These are phyloP conservation scores for Cryphonectria naterciae DNA, from an alignment of 2,329 filamentous ascomycete genomes.

Conservation along the genomic window DNA sequence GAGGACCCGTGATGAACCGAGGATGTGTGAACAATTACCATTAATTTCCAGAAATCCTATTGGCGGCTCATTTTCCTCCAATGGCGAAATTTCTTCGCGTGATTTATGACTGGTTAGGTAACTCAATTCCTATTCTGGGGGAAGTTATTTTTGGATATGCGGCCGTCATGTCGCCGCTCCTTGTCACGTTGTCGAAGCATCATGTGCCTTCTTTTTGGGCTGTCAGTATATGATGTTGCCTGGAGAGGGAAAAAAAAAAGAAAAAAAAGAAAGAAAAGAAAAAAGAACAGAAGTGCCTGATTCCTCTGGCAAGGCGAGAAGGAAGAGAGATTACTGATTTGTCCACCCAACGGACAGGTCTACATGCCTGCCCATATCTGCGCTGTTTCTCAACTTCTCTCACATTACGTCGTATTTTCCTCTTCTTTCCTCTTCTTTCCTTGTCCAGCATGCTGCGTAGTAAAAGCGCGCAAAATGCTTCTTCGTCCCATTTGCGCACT, in stretches of 20 bases:
- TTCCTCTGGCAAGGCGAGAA: background rate
- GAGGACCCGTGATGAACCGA: background rate
- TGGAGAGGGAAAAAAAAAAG: background rate
- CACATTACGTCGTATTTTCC: background rate
- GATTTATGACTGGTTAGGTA: background rate
- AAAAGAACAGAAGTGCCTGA: background rate
- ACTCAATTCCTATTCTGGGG: background rate
- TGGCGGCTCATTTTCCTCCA: constrained; percentile 3
- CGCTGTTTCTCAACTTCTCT: background rate
- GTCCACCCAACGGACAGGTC: background rate
- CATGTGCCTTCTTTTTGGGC: background rate
- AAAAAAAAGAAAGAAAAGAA: background rate
- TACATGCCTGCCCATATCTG: background rate
- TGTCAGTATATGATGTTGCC: background rate
- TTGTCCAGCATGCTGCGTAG: background rate
- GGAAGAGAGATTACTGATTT: background rate
- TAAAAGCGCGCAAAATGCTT: background rate
- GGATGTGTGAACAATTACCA: background rate
- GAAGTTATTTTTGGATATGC: background rate
- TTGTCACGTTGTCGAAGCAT: background rate
- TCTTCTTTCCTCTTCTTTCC: background rate
- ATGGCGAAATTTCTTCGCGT: background rate
- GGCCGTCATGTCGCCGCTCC: background rate
- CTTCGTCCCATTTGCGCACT: background rate
- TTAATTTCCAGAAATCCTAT: background rate